These are phyloP conservation scores for Zasmidium cellare DNA, from an alignment of 2,329 filamentous ascomycete genomes.

Conservation along the genomic window DNA sequence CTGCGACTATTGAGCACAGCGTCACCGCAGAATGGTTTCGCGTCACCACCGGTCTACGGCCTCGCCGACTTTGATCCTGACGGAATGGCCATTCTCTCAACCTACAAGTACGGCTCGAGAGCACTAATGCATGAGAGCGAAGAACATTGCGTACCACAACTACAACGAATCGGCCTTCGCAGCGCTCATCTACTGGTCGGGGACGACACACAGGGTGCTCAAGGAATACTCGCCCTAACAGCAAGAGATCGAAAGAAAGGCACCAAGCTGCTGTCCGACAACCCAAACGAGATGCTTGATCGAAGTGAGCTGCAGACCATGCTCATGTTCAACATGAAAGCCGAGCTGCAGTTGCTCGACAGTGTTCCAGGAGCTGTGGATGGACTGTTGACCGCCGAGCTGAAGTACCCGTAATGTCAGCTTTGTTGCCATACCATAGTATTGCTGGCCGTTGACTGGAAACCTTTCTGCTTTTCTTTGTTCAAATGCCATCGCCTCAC, in stretches of 20 bases:
- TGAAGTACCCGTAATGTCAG: background rate
- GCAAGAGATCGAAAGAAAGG: conserved; percentile 61
- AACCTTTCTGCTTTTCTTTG: no score
- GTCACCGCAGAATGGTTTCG: conserved; percentile 46
- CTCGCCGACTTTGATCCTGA: conserved; percentile 77
- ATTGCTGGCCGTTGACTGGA: background rate
- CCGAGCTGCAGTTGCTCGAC: conserved; percentile 65
- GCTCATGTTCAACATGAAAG: conserved; percentile 72
- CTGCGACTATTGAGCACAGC: conserved; percentile 54
- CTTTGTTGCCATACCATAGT: background rate
- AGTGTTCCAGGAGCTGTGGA: conserved; percentile 26
- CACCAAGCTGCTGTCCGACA: conserved; percentile 47
- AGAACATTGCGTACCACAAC: conserved; percentile 48
- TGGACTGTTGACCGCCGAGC: conserved; percentile 18
- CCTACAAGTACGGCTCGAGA: conserved; percentile 70
- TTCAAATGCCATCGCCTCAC: no score
- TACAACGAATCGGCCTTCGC: conserved; percentile 67
- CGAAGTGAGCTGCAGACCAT: conserved; percentile 66
- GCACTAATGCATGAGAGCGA: conserved; percentile 60
- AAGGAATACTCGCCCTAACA: conserved; percentile 54
- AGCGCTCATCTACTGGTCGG: conserved; percentile 32
- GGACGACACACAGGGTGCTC: conserved; percentile 30
- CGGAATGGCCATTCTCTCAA: conserved; percentile 70
- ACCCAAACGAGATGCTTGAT: conserved; percentile 25
- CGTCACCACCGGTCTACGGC: conserved; percentile 55